Evolutionary conservation across 2,329 filamentous ascomycete genomes (phyloP), one percentile per base, ranked within the genome.

Genomic region (Didymellaceae sp.): DNA sequence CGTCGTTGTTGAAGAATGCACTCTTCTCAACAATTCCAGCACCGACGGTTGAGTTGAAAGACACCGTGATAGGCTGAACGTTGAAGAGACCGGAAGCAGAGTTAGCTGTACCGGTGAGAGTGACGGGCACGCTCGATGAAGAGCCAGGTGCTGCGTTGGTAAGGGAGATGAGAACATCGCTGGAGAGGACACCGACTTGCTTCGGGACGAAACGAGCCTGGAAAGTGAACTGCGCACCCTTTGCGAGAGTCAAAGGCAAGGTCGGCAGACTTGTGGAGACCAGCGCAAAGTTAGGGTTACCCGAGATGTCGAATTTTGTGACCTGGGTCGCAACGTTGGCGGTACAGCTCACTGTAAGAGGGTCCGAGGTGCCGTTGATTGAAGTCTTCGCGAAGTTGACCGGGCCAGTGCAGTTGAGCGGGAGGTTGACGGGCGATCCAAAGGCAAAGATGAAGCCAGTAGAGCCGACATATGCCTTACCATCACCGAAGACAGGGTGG

Each of bases 401-500:
- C 0, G 77, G 75, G 0, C 77, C 71, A 0, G 80, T 79, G 60
- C 82, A 85, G 61, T 83, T 81, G 2, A 85, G 68, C 0, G 82
- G 78, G 4, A 75, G 60, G 30, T 80, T 83, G 21, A 81, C 79
- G 0, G 82, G 81, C 0, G 81, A 80, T 1, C 82, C 82, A 45
- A 82, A 84, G 2, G 75, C 82, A 22, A 84, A 83, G 16, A 85
- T 62, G 45, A 70, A 78, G 3, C 82, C 83, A 2, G 71, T 79
- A 1, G 78, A 81, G 8, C 79, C 80, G n/a, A 84, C 65, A 52
- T 84, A 85, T 2, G 79, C 76, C 47, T 78, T 76, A 0, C 80
- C 81, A 48, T 85, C 75, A 6, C 82, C 82, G 47, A 85, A 85
- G 2, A 82, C 80, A 1, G 82, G 80, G 2, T 82, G 75, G 3